Evolutionary conservation across 2,329 filamentous ascomycete species (phyloP), one percentile per base, ranked within the genome.

Genomic region (Claviceps cyperi): DNA sequence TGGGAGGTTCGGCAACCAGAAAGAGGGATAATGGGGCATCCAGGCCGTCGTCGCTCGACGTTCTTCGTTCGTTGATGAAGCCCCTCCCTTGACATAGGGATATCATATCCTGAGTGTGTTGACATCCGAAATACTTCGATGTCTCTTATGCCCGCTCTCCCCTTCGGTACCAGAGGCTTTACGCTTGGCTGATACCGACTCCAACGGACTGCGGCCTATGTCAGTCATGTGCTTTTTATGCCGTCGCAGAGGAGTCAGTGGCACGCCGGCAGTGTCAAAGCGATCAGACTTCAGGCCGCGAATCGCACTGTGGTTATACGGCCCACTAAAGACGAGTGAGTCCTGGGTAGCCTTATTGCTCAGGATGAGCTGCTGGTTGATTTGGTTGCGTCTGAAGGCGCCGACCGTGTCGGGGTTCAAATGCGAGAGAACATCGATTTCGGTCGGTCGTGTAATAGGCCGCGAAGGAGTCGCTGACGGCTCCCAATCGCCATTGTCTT

Each of bases 301-400:
- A 43, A 83, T 69, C 2, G 78, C 76, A 41, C 78, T 76, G 65
- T 76, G 68, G 61, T 78, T 72, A 64, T 81, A 76, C 6, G 77
- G 74, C 47, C 76, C 70, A 49, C 78, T 75, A 62, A 83, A 78
- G 47, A 77, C 73, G 24, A 85, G 70, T 39, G 81, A 80, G 57
- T 83, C 76, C 51, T 76, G 68, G 38, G 77, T 80, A 21, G 76
- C 77, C 58, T 78, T 75, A 59, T 75, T 77, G 65, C 76, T 79
- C 54, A 76, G 64, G 52, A 80, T 77, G 52, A 80, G 68, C 57
- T 78, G 74, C 60, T 78, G 74, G 60, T 78, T 77, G 70, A 71
- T 80, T 62, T 78, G 80, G 63, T 78, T 82, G 55, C 72, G 78
- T 50, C 85, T 85, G 72, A 92, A 94, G 1, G 86, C 84, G 38